Evolutionary conservation across 768 basidiomycete species (phyloP).

Genomic region (Tylopilus subfusipes): DNA sequence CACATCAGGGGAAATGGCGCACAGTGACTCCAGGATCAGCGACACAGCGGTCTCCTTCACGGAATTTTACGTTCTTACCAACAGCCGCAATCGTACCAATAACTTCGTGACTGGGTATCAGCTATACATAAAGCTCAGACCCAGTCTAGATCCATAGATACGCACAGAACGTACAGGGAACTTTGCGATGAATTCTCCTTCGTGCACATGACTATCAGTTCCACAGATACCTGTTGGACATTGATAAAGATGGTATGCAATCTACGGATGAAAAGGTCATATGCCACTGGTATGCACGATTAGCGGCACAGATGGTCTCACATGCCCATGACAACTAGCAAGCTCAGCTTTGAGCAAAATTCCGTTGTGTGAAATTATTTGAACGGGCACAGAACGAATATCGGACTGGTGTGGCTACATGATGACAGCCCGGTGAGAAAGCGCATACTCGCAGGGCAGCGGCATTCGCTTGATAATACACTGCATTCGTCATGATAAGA

Average conservation of each 20-base stretch:
- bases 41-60: slow-evolving; percentile 73
- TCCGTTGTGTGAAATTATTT: slow-evolving; percentile 50
- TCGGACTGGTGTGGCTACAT: slow-evolving; percentile 48
- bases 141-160: neutral
- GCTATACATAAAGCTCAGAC: slow-evolving; percentile 29
- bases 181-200: slow-evolving; percentile 58
- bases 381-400: slow-evolving; percentile 49
- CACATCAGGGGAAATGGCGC: slow-evolving; percentile 28
- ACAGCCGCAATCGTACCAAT: slow-evolving; percentile 67
- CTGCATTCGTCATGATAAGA: slow-evolving; percentile 41
- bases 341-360: slow-evolving; percentile 54
- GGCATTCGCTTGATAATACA: slow-evolving; percentile 46
- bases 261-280: slow-evolving; percentile 3
- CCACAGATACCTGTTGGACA: slow-evolving; percentile 41
- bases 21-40: slow-evolving; percentile 73
- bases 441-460: no score
- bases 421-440: neutral
- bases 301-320: no score
- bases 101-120: slow-evolving; percentile 68
- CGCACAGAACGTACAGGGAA: slow-evolving; percentile 37
- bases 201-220: slow-evolving; percentile 56
- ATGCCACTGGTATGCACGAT: slow-evolving; percentile 30
- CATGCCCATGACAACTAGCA: neutral
- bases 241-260: neutral
- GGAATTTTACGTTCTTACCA: slow-evolving; percentile 74